phyloP scores from a whole-genome alignment of 208 protist genomes.

The Leishmania mexicana region DNA sequence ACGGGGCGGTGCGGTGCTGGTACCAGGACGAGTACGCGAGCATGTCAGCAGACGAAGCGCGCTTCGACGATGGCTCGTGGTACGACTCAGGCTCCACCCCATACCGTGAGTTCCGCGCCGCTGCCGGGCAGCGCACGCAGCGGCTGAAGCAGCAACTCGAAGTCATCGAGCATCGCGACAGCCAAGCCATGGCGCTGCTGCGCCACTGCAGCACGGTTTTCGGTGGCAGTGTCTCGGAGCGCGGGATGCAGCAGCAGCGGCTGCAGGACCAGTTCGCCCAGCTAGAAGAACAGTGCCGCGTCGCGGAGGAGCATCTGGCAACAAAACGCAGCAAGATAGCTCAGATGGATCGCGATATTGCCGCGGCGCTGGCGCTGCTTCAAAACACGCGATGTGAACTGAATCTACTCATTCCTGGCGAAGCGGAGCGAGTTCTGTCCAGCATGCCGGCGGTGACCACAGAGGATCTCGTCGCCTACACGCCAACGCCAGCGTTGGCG shows the following conservation, averaged over 20 bases:
- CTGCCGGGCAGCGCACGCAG: conserved; percentile 47
- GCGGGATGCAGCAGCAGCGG: conserved; percentile 39
- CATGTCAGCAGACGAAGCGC: conserved; percentile 61
- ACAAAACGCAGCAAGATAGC: conserved; percentile 34
- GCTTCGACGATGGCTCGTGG: conserved; percentile 76
- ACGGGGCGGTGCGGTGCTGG: conserved; percentile 81
- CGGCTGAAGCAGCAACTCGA: conserved; percentile 55
- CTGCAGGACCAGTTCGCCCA: conserved; percentile 51
- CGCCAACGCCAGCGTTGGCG: conserved; percentile 3
- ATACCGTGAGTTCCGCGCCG: conserved; percentile 75
- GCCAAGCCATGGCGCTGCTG: conserved; percentile 45
- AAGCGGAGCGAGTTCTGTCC: conserved; percentile 34
- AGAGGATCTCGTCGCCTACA: conserved; percentile 18
- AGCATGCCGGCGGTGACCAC: conserved; percentile 23
- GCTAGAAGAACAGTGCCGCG: conserved; percentile 37
- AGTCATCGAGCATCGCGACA: conserved; percentile 33
- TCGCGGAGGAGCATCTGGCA: conserved; percentile 35
- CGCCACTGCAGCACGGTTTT: conserved; percentile 52
- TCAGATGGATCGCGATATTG: conserved; percentile 61
- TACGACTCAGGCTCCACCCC: conserved; percentile 74
- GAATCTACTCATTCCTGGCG: conserved; percentile 38
- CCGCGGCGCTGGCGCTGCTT: conserved; percentile 44
- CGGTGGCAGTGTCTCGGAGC: conserved; percentile 28
- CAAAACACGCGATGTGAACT: conserved; percentile 54
- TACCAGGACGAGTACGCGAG: conserved; percentile 82